A percentile compares a stretch with the other conserved stretches of the same genome.
phyloP scores from a whole-genome alignment of 768 basidiomycete genomes.

The Russula lepida region DNA sequence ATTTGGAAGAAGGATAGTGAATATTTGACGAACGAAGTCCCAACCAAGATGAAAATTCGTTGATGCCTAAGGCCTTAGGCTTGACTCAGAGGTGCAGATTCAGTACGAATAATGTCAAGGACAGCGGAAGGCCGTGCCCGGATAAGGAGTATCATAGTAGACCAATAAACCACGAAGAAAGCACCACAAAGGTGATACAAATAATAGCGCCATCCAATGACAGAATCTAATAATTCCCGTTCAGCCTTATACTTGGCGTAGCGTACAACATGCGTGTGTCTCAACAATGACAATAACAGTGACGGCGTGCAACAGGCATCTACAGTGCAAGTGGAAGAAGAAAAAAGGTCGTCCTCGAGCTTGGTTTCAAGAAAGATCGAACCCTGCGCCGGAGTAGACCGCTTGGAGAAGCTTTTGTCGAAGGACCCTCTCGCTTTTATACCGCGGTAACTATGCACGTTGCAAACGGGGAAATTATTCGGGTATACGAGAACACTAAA shows the following conservation, averaged over 20 bases:
- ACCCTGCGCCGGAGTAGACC: constrained; percentile 82
- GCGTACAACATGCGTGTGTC: background rate
- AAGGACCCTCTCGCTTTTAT: constrained; percentile 54
- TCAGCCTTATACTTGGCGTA: background rate
- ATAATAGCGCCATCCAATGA: background rate
- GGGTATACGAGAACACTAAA: background rate
- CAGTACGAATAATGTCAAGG: too few species aligned
- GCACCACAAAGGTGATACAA: background rate
- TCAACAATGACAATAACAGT: background rate
- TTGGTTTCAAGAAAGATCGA: constrained; percentile 70
- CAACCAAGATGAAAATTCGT: too few species aligned
- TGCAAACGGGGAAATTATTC: background rate
- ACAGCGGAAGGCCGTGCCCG: background rate
- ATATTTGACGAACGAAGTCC: too few species aligned
- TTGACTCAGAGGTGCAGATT: too few species aligned
- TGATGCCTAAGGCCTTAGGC: too few species aligned
- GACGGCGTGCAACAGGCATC: background rate
- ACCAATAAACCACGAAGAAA: background rate
- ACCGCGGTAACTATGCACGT: constrained; percentile 53
- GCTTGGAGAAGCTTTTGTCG: constrained; percentile 76
- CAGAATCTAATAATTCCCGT: background rate
- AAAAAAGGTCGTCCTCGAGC: background rate
- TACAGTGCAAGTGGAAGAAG: background rate
- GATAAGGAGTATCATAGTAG: background rate
- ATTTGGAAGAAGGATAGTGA: too few species aligned